Base-by-base conservation (phyloP, 768 basidiomycete genomes). In the Tubosaeta sp. region DNA sequence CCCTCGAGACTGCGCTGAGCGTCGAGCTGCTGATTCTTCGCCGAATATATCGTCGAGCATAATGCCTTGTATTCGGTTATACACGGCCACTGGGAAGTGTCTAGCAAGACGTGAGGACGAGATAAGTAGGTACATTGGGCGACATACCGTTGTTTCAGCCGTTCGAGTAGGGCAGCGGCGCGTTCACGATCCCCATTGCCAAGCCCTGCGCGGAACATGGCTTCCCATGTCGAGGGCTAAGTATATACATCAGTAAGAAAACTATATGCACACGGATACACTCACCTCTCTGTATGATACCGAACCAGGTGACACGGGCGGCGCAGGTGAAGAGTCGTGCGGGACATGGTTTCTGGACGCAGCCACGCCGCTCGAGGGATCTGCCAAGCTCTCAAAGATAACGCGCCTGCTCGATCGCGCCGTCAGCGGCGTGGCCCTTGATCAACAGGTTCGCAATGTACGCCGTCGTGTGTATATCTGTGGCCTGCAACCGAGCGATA, bases 331-430 rank as follows among this genome's bases (percentile, higher is more conserved):
- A 13, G 58, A 56, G 44, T 85, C 73, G 57, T 94, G 84, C 3
- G 84, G 81, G 4, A 82, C 79, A 66, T 94, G 95, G 65, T 96
- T 97, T 57, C 90, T 83, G 3, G 87, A 77, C 1, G 94, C 93
- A 3, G 94, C 94, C 16, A 94, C 79, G 31, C 93, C 93, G 25
- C 79, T 78, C 0, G 89, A 78, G 0, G 92, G 86, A 61, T 98
- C 94, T 13, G 74, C 70, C 64, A 98, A 74, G 10, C 75, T 67
- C 67, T 94, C 90, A 68, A 99, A 99, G 49, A 94, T 71, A 29
- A 65, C 69, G 32, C 94, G 94, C 84, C 48, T 80, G 73, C 14
- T 81, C 83, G 48, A 97, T 73, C 36, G 86, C 74, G 14, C 86
- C 85, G n/a, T n/a, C n/a, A n/a, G n/a, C n/a, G n/a, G n/a, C n/a